A percentile compares a stretch with the other conserved stretches of the same genome.
phyloP scores from a whole-genome alignment of 257 asterid species.

The Solanum etuberosum region DNA sequence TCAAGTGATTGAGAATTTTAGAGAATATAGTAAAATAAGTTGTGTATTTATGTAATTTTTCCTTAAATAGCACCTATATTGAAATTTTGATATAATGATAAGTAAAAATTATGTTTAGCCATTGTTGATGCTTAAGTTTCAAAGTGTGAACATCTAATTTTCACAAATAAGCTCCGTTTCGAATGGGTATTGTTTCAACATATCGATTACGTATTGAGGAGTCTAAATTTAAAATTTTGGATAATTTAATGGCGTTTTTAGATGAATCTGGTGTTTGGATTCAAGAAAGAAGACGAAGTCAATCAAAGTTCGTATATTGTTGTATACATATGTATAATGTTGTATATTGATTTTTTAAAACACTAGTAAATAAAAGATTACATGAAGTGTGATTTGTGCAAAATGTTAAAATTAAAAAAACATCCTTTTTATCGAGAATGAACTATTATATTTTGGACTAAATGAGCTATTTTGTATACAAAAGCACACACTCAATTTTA shows the following conservation, averaged over 20 bases:
- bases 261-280: background rate
- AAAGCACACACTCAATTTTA: too few relatives aligned
- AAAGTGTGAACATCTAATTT: background rate
- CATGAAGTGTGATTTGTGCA: background rate
- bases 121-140: background rate
- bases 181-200: background rate
- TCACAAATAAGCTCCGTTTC: background rate
- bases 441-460: background rate
- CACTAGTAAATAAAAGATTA: background rate
- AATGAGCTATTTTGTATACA: too few relatives aligned
- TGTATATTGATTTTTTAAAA: background rate
- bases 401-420: background rate
- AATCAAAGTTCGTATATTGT: too few relatives aligned
- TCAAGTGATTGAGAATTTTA: too few relatives aligned
- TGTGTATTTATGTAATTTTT: too few relatives aligned
- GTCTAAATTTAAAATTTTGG: too few relatives aligned
- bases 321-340: too few relatives aligned
- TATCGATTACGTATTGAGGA: background rate
- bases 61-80: background rate
- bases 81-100: background rate
- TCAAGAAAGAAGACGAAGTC: background rate
- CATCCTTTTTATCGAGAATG: too few relatives aligned
- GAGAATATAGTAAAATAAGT: too few relatives aligned
- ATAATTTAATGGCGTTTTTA: too few relatives aligned
- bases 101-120: too few relatives aligned